These are phyloP conservation scores for Vigna reflexopilosa DNA, from an alignment of 306 rosid species.

Conservation along the genomic window DNA sequence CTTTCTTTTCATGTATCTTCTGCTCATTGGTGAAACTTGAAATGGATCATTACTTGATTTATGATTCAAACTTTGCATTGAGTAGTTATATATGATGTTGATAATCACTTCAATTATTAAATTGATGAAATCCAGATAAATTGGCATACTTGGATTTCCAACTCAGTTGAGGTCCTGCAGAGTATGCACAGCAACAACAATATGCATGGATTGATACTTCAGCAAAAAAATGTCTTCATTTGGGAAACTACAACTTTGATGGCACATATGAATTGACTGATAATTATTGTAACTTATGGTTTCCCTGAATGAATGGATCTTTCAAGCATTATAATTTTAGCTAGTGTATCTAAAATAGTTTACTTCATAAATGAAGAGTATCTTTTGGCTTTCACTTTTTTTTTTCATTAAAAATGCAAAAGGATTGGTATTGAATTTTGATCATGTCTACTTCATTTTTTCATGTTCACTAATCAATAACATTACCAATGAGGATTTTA, in stretches of 20 bases:
- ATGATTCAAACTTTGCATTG: slow-evolving; percentile 9
- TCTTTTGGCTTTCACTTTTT: neutral
- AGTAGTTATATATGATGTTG: slow-evolving; percentile 3
- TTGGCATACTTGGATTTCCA: slow-evolving; percentile 16
- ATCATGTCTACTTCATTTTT: too few species aligned
- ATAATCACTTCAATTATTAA: neutral
- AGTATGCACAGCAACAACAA: neutral
- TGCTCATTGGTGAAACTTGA: slow-evolving; percentile 8
- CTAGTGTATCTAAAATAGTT: neutral
- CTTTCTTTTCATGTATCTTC: neutral
- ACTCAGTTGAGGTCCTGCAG: neutral
- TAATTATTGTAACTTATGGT: neutral
- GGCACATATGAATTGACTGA: slow-evolving; percentile 26
- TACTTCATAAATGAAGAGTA: neutral
- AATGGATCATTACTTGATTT: slow-evolving; percentile 2
- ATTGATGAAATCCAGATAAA: slow-evolving; percentile 1
- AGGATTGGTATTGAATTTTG: neutral
- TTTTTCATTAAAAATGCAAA: neutral
- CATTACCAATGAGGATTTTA: too few species aligned
- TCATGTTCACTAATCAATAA: too few species aligned
- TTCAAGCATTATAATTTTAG: neutral
- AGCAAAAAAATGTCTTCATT: slow-evolving; percentile 28
- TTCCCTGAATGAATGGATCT: neutral
- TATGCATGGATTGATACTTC: slow-evolving; percentile 7
- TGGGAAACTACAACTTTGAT: slow-evolving; percentile 12